Base-by-base conservation (phyloP, 257 asterid species). In the Nyctanthes arbortristis region DNA sequence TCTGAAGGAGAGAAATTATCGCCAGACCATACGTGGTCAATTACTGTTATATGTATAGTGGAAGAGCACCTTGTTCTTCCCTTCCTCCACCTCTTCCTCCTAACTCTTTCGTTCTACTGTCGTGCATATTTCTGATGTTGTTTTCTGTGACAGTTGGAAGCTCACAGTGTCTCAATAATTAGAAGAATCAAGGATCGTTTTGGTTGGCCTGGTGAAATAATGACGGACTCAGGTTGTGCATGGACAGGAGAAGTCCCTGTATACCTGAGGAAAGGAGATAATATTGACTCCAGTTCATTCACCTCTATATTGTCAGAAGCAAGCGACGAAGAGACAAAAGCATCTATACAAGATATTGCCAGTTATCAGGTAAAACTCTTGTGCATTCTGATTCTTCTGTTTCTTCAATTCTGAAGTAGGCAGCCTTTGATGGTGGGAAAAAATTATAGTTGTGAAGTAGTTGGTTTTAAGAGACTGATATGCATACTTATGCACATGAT, bases 141-240 rank as follows among this genome's bases (percentile, higher is more conserved):
- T 55, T 30, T 67, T 65, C 22, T 54, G 35, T 74, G 58, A 57
- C 52, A 93, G 98, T 75, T 87, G 84, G 95, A 81, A 78, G 84
- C 62, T 12, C 78, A 77, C 59, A 87, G 88, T 71, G 71, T 81
- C 74, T 77, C 90, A 3, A 68, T 88, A 52, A 72, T 93, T 43
- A 65, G 39, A 71, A 85, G 81, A 83, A 76, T 90, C 76, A 88
- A 87, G 84, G 86, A 83, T 61, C 77, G 78, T 49, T 78, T 75
- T 70, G 81, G 84, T 69, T 93, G 96, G 96, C 83, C 93, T 71
- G 96, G 90, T 68, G 96, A 93, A 70, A 78, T 85, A 76, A 67
- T 58, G 28, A 69, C 61, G 12, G 73, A 77, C 49, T 35, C 90
- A 52, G 75, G 81, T 65, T 72, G 81, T 61, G 89, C 89, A 14